Base-by-base conservation (phyloP, 1,139 yeast genomes). In the Saccharomycopsis phalli region DNA sequence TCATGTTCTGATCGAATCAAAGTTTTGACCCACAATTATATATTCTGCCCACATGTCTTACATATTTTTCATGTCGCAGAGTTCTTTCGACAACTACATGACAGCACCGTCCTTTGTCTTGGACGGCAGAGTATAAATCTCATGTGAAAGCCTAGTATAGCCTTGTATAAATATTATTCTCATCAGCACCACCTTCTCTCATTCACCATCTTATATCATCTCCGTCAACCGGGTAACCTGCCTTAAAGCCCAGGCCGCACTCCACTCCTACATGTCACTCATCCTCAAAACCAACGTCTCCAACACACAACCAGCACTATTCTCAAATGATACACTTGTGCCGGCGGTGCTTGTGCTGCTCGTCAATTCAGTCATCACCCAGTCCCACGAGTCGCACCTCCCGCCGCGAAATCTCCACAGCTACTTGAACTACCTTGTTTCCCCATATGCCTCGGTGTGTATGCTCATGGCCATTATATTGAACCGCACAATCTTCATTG, bases 401-500 rank as follows among this genome's bases (percentile, higher is more conserved):
- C 57, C 58, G 3, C 48, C 49, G 23, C 51, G 56, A 34, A 47
- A 55, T 30, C 44, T 52, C 31, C 49, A 50, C 31, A 23, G 50
- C 56, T n/a, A 50, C 55, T 48, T 61, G 31, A 49, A 56, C 7
- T 71, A 70, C 49, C 60, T 71, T 50, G 53, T 68, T 14, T 66
- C 74, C 4, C 72, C 74, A 2, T 71, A 67, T 53, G 71, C 75
- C 1, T 54, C 68, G 22, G 61, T 66, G 38, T 71, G 87, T 56
- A 69, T 80, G 66, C 59, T 71, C 8, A 76, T 80, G 68, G 83
- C 86, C 0, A 64, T 80, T 3, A 53, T 79, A 1, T 60, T 80
- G 53, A 80, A 81, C 55, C 59, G 88, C 41, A 77, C 83, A 0
- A 62, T 74, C 42, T 77, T 75, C 4, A 73, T 80, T 60, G 87